Base-by-base conservation (phyloP, 2,329 filamentous ascomycete species). In the Fusarium marasasianum region DNA sequence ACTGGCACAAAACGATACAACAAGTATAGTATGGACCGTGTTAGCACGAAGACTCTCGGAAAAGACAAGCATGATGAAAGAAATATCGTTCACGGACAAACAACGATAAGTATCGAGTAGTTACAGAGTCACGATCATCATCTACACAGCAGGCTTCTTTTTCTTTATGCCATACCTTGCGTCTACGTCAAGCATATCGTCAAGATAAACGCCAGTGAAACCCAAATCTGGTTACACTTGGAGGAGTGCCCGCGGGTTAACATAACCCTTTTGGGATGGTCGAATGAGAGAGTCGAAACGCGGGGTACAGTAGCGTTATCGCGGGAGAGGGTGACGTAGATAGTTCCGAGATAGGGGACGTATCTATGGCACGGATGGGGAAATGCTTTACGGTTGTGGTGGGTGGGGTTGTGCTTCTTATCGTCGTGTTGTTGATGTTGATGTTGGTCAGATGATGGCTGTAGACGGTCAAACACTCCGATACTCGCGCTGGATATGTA, bases 291-390 rank as follows among this genome's bases (percentile, higher is more conserved):
- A 15, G 41, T 26, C 37, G 5, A 50, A 62, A 74, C 72, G 72
- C 72, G 72, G 72, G 72, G 72, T 74, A 74, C 47, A 57, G 55
- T 47, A 53, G 56, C 35, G 47, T 74, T 74, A 74, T 74, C 72
- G 59, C 33, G 41, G 15, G 24, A 37, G 26, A 53, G 26, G 33
- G 68, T 74, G 72, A 74, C 69, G 56, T 61, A 47, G 40, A 64
- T 66, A 69, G 63, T n/a, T 13, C 22, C 22, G 18, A 63, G 62
- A 37, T 44, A 41, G 48, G 44, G 44, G 44, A 56, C 56, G 44
- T 40, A 57, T 56, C 35, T 56, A 20, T 29, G 44, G 5, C 43
- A 71, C 66, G 9, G 53, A 68, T 53, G 33, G 31, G 71, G 62
- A 66, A 73, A 68, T 45, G 35, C 31, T 69, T 69, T 63, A 24